Evolutionary conservation across 225 moss, liverwort and hornwort species (phyloP).

Genomic region (Sphagnum contortum): DNA sequence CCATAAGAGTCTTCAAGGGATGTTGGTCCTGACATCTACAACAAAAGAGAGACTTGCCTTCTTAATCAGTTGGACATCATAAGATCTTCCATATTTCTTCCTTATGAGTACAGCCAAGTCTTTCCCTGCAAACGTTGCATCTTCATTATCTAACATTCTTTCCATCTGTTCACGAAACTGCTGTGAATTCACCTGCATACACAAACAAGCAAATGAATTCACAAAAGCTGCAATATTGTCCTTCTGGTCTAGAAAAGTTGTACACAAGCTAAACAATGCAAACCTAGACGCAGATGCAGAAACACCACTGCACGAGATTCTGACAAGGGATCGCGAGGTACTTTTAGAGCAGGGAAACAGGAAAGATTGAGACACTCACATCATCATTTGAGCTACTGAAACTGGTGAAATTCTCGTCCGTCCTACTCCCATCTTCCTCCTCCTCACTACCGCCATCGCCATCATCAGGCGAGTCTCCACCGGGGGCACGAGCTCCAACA

Average conservation of each 20-base stretch:
- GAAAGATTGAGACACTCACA: constrained; percentile 6
- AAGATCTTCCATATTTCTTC: constrained; percentile 96
- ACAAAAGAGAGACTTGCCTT: constrained; percentile 37
- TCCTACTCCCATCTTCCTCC: constrained; percentile 6
- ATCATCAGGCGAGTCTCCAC: constrained; percentile 25
- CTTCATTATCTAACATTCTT: constrained; percentile 76
- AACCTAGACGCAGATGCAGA: neutral
- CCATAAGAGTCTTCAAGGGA: no score
- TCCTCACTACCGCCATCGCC: neutral
- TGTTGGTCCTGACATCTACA: no score
- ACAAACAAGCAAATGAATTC: constrained; percentile 9
- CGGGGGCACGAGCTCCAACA: constrained; percentile 10
- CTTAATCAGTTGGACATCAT: constrained; percentile 93
- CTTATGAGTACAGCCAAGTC: constrained; percentile 87
- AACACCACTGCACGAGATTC: neutral
- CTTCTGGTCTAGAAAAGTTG: neutral
- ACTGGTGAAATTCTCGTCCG: constrained; percentile 22
- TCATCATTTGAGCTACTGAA: constrained; percentile 25
- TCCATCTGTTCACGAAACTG: constrained; percentile 86
- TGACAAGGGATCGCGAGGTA: neutral
- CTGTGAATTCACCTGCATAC: constrained; percentile 50
- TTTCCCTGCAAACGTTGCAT: constrained; percentile 89
- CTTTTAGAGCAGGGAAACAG: neutral
- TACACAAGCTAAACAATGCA: neutral
- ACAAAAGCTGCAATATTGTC: neutral